Percentiles rank a stretch among this genome's conserved stretches.
Conservation (phyloP, 805 yeast species). For the Ogataea methylovora region DNA sequence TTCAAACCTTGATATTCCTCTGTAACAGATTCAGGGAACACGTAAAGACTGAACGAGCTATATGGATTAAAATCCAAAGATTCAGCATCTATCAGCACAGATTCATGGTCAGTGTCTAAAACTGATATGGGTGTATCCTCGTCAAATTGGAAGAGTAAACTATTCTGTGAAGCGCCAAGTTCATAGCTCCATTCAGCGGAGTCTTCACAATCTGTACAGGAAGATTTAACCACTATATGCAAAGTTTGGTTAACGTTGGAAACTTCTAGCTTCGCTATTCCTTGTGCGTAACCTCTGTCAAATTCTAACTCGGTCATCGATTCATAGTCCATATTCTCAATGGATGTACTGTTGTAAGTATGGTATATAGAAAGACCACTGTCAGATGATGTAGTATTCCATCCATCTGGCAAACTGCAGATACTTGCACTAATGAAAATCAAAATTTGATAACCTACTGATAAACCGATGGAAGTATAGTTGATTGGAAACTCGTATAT, state of each 20-base stretch:
- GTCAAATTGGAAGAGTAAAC: slow-evolving; percentile 67
- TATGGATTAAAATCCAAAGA: slow-evolving; percentile 23
- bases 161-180: slow-evolving; percentile 57
- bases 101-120: slow-evolving; percentile 63
- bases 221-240: slow-evolving; percentile 17
- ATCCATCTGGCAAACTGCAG: slow-evolving; percentile 27
- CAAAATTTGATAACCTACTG: slow-evolving; percentile 37
- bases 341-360: slow-evolving; percentile 16
- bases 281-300: slow-evolving; percentile 20
- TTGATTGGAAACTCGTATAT: slow-evolving; percentile 35
- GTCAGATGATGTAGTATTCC: slow-evolving; percentile 3
- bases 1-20: slow-evolving; percentile 32
- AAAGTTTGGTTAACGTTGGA: slow-evolving; percentile 6
- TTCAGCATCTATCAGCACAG: slow-evolving; percentile 61
- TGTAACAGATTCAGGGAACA: slow-evolving; percentile 36
- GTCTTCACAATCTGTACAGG: slow-evolving; percentile 12
- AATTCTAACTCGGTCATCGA: slow-evolving; percentile 11
- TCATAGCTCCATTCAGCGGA: slow-evolving; percentile 47
- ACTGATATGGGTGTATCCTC: slow-evolving; percentile 43
- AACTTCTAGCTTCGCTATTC: slow-evolving; percentile 7
- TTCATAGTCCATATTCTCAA: slow-evolving; percentile 2
- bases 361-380: slow-evolving; percentile 20
- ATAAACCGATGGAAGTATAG: slow-evolving; percentile 33
- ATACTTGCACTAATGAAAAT: slow-evolving; percentile 46
- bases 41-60: slow-evolving; percentile 29